Evolutionary conservation across 441 rosid genomes (phyloP).

Genomic region (Viola pubescens): DNA sequence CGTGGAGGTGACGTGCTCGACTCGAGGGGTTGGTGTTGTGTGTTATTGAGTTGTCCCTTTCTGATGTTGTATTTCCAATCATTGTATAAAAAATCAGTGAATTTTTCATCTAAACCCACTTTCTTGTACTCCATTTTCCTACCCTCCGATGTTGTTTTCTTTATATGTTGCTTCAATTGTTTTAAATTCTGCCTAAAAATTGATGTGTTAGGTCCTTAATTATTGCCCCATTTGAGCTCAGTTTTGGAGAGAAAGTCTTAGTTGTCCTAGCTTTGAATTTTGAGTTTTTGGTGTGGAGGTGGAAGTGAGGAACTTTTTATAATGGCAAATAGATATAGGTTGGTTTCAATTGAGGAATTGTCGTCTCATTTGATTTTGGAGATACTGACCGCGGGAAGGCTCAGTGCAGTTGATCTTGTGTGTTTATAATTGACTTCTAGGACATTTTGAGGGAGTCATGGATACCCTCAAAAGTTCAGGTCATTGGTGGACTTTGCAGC

Average conservation of each 20-base stretch:
- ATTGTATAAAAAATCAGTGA: constrained; percentile 38
- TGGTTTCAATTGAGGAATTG: constrained; percentile 56
- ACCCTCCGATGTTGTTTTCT: constrained; percentile 60
- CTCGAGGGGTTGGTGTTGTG: constrained; percentile 20
- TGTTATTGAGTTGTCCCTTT: constrained; percentile 30
- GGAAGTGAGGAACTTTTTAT: constrained; percentile 11
- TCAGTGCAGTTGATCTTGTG: constrained; percentile 58
- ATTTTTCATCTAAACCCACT: constrained; percentile 36
- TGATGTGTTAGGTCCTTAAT: constrained; percentile 21
- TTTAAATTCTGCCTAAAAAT: constrained; percentile 74
- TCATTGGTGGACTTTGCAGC: constrained; percentile 77
- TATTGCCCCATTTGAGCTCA: constrained; percentile 1
- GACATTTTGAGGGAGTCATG: constrained; percentile 61
- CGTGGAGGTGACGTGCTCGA: constrained; percentile 54
- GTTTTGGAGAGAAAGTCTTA: background rate
- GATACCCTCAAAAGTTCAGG: constrained; percentile 54
- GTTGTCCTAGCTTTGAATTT: background rate
- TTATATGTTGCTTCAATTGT: constrained; percentile 72
- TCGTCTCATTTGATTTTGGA: constrained; percentile 90
- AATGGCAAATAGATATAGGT: constrained; percentile 60
- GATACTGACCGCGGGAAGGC: constrained; percentile 59
- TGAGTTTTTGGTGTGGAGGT: constrained; percentile 3
- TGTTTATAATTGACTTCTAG: constrained; percentile 68
- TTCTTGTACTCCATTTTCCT: constrained; percentile 44
- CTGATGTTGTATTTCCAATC: constrained; percentile 82